phyloP scores from a whole-genome alignment of 305 asterid species.

The Plantago coronopus region DNA sequence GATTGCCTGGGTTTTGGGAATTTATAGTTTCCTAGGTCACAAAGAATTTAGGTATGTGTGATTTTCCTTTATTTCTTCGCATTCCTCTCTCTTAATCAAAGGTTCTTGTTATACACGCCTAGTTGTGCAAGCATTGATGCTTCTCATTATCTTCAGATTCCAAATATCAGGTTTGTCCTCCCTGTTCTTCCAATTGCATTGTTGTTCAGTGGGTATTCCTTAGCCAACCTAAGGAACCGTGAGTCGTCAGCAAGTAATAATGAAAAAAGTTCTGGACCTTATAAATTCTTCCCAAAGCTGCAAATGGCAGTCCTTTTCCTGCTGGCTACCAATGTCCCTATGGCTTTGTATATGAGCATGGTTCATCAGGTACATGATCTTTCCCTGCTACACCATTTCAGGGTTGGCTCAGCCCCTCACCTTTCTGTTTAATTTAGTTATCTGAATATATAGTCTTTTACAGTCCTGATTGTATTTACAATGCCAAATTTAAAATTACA shows the following conservation, averaged over 20 bases:
- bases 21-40: conserved; percentile 90
- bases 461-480: too few species aligned
- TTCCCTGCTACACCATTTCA: conserved; percentile 12
- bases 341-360: conserved; percentile 88
- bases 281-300: conserved; percentile 32
- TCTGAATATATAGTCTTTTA: too few species aligned
- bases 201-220: conserved; percentile 72
- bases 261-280: conserved; percentile 29
- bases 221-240: conserved; percentile 43
- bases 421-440: too few species aligned
- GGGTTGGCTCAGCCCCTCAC: neutral
- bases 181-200: conserved; percentile 92
- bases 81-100: conserved; percentile 7
- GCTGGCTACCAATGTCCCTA: conserved; percentile 71
- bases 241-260: conserved; percentile 26
- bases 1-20: conserved; percentile 77
- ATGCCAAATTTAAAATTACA: too few species aligned
- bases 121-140: conserved; percentile 25
- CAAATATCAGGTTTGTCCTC: conserved; percentile 79
- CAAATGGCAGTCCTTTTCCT: conserved; percentile 48
- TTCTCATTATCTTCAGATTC: conserved; percentile 43
- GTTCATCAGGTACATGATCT: conserved; percentile 71
- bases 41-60: conserved; percentile 80
- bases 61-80: too few species aligned
- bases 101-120: neutral